These are phyloP conservation scores for Diplodia seriata DNA, from an alignment of 2,329 filamentous ascomycete genomes.

Conservation along the genomic window DNA sequence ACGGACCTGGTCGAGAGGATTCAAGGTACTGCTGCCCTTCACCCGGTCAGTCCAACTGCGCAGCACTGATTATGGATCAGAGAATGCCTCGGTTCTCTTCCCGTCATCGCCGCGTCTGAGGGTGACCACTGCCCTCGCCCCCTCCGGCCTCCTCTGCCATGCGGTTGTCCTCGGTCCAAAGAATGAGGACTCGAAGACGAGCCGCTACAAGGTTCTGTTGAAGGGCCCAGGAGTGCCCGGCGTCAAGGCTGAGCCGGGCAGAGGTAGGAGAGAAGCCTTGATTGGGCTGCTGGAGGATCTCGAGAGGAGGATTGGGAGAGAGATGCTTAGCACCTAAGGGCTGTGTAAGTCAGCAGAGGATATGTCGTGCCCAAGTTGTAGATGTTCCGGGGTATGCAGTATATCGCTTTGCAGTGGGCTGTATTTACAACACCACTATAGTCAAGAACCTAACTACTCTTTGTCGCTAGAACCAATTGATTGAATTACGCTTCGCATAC, in stretches of 20 bases:
- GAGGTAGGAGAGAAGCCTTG: conserved; percentile 26
- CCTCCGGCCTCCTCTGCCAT: conserved; percentile 28
- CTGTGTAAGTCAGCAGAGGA: neutral
- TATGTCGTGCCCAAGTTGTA: neutral
- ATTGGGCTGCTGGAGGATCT: conserved; percentile 30
- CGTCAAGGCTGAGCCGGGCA: conserved; percentile 6
- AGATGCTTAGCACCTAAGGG: conserved; percentile 16
- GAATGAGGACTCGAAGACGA: conserved; percentile 28
- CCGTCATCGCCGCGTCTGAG: conserved; percentile 21
- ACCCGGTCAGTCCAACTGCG: too few relatives aligned
- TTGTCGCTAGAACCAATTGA: neutral
- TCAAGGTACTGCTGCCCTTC: conserved; percentile 7
- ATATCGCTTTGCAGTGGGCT: neutral
- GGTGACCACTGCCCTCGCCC: conserved; percentile 27
- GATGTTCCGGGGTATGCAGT: neutral
- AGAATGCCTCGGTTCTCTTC: conserved; percentile 29
- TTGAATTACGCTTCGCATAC: neutral
- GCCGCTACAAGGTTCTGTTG: conserved; percentile 29
- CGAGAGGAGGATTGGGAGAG: conserved; percentile 28
- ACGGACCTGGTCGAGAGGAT: conserved; percentile 28
- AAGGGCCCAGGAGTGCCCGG: conserved; percentile 23
- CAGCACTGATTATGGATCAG: neutral
- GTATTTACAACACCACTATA: neutral
- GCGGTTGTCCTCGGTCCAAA: conserved; percentile 29
- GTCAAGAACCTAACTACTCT: too few relatives aligned